phyloP scores from a whole-genome alignment of 2,329 filamentous ascomycete species.

The Aspergillus ochraceoroseus region DNA sequence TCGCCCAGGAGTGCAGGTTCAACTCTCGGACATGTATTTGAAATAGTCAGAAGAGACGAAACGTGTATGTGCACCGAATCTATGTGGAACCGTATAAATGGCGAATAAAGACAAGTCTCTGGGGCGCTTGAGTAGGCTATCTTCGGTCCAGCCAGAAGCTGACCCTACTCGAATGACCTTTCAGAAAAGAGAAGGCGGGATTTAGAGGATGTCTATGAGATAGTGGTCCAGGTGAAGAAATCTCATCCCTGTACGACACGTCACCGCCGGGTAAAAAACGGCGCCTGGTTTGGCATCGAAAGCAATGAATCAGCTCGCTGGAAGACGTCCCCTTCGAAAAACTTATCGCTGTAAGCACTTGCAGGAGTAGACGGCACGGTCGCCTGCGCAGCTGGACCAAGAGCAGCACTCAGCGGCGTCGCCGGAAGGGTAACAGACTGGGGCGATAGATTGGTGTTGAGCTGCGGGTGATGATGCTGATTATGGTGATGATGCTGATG shows the following conservation, averaged over 20 bases:
- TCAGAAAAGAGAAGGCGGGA: too few relatives aligned
- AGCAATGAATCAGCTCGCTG: constrained; percentile 47
- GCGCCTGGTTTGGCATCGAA: constrained; percentile 41
- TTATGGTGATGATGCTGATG: constrained; percentile 32
- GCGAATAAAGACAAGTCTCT: constrained; percentile 4
- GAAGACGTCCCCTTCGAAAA: constrained; percentile 49
- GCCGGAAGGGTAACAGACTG: constrained; percentile 64
- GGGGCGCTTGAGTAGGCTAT: not conserved
- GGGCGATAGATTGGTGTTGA: constrained; percentile 36
- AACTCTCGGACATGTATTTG: too few relatives aligned
- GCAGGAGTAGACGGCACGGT: constrained; percentile 65
- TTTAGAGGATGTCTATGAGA: not conserved
- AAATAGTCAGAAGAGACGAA: not conserved
- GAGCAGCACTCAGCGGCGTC: constrained; percentile 80
- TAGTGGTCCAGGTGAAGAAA: too few relatives aligned
- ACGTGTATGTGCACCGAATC: constrained; percentile 3
- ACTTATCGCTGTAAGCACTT: constrained; percentile 47
- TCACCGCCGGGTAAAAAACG: constrained; percentile 41
- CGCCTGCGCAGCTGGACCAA: constrained; percentile 84
- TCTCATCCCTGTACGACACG: too few relatives aligned
- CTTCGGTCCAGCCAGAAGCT: constrained; percentile 7
- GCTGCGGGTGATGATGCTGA: constrained; percentile 21
- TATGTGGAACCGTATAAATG: not conserved
- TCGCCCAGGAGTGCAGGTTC: too few relatives aligned
- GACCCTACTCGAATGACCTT: not conserved